Percentiles rank a stretch among this genome's conserved stretches.
Evolutionary conservation across 73 alveolate genomes (phyloP).

Genomic region (Blepharisma stoltei): DNA sequence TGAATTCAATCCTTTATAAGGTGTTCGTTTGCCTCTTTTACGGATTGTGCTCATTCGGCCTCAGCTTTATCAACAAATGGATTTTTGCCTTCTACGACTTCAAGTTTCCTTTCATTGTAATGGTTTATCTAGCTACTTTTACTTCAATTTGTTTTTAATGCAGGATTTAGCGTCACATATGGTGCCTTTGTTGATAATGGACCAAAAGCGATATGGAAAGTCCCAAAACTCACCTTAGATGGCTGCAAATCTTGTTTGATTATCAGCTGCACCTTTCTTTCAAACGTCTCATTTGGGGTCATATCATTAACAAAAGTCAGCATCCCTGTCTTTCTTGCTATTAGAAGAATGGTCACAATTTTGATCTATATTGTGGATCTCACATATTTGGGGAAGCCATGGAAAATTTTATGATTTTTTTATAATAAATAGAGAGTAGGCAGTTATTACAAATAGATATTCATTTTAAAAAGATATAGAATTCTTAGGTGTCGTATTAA

Average conservation of each 20-base stretch:
- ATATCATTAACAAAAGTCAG: conserved; percentile 8
- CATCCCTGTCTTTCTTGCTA: conserved; percentile 30
- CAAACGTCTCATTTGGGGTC: conserved; percentile 21
- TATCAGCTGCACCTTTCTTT: neutral
- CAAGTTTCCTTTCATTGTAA: conserved; percentile 22
- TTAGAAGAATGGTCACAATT: conserved; percentile 27
- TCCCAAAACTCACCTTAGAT: neutral
- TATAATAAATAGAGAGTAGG: too few relatives aligned
- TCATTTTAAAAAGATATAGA: too few relatives aligned
- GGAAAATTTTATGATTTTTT: conserved; percentile 4
- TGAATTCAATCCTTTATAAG: neutral
- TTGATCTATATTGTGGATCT: neutral
- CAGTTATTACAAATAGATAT: too few relatives aligned
- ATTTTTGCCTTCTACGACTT: neutral
- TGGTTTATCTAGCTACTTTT: neutral
- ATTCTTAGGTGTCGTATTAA: neutral
- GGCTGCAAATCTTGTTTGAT: neutral
- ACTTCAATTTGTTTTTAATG: conserved; percentile 4
- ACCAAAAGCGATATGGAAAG: conserved; percentile 4
- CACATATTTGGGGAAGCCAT: neutral
- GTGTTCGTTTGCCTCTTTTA: conserved; percentile 15
- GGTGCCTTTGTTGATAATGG: neutral
- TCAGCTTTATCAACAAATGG: conserved; percentile 19
- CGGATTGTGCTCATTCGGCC: conserved; percentile 5
- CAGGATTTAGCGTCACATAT: neutral